phyloP scores from a whole-genome alignment of 192 early-diverging fungal genomes.

The Backusella circina region DNA sequence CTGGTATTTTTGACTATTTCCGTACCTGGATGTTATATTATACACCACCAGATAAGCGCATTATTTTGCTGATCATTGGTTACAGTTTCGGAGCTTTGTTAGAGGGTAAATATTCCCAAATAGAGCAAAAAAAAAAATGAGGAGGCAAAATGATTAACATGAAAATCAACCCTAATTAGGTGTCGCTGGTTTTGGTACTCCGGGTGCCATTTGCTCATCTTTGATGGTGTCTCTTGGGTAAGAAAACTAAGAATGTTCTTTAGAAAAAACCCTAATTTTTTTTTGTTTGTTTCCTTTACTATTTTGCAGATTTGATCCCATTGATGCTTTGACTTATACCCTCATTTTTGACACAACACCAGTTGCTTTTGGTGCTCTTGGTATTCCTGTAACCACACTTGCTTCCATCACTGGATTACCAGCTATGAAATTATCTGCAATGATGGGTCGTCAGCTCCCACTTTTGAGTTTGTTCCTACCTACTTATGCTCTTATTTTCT shows the following conservation, averaged over 20 bases:
- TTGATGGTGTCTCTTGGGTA: slow-evolving; percentile 37
- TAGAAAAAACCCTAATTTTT: not conserved
- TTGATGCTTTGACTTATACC: slow-evolving; percentile 29
- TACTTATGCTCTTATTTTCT: slow-evolving; percentile 28
- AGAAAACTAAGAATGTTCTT: not conserved
- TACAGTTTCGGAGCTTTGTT: slow-evolving; percentile 20
- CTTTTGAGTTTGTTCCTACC: slow-evolving; percentile 31
- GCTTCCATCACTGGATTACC: slow-evolving; percentile 28
- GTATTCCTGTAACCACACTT: slow-evolving; percentile 38
- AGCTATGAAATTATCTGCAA: slow-evolving; percentile 23
- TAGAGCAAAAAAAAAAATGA: not conserved
- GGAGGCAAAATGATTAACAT: no score
- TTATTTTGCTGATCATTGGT: slow-evolving; percentile 33
- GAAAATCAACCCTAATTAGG: slow-evolving; percentile 3
- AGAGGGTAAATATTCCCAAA: slow-evolving; percentile 14
- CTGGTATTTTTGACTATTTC: slow-evolving; percentile 38
- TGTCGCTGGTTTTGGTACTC: slow-evolving; percentile 38
- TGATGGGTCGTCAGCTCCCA: slow-evolving; percentile 37
- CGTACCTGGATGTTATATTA: slow-evolving; percentile 36
- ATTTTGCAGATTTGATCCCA: slow-evolving; percentile 26
- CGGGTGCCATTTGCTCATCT: slow-evolving; percentile 39
- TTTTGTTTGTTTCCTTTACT: not conserved
- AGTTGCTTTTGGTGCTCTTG: slow-evolving; percentile 34
- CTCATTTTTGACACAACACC: slow-evolving; percentile 36
- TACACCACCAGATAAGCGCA: slow-evolving; percentile 31